These are phyloP conservation scores for Chaetothyriales sp. DNA, from an alignment of 2,329 filamentous ascomycete species.

Conservation along the genomic window DNA sequence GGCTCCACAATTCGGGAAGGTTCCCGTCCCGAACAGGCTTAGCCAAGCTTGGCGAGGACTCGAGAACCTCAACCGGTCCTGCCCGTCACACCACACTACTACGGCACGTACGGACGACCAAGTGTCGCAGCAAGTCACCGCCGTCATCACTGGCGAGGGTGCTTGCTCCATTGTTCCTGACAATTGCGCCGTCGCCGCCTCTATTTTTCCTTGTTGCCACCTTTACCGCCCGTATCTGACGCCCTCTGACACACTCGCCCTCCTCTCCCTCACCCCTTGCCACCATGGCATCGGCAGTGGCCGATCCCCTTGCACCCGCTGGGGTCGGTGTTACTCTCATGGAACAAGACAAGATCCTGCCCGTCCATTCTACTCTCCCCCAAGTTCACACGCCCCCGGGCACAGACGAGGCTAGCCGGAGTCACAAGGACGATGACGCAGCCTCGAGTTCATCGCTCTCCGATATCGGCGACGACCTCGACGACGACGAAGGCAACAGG, in stretches of 20 bases:
- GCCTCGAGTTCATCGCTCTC: constrained; percentile 15
- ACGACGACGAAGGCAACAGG: constrained; percentile 16
- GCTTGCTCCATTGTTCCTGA: background rate
- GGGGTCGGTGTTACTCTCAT: constrained; percentile 6
- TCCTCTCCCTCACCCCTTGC: constrained; percentile 4
- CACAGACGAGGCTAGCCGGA: constrained; percentile 21
- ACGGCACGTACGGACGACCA: background rate
- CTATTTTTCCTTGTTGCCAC: background rate
- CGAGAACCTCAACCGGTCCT: background rate
- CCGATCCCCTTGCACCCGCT: constrained; percentile 15
- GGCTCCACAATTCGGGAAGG: background rate
- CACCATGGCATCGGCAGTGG: constrained; percentile 16
- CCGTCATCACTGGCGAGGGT: background rate
- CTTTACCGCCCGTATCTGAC: background rate
- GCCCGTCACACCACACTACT: background rate
- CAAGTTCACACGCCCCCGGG: constrained; percentile 17
- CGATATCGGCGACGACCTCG: constrained; percentile 15
- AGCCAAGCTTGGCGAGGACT: background rate
- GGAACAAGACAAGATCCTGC: constrained; percentile 5
- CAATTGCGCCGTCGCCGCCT: background rate
- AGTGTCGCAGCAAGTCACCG: background rate
- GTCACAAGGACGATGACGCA: constrained; percentile 27
- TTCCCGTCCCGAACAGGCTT: background rate
- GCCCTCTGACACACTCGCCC: background rate
- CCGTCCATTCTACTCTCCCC: constrained; percentile 6